Conservation (phyloP, 2,329 filamentous ascomycete species). For the Fusarium bactridioides region DNA sequence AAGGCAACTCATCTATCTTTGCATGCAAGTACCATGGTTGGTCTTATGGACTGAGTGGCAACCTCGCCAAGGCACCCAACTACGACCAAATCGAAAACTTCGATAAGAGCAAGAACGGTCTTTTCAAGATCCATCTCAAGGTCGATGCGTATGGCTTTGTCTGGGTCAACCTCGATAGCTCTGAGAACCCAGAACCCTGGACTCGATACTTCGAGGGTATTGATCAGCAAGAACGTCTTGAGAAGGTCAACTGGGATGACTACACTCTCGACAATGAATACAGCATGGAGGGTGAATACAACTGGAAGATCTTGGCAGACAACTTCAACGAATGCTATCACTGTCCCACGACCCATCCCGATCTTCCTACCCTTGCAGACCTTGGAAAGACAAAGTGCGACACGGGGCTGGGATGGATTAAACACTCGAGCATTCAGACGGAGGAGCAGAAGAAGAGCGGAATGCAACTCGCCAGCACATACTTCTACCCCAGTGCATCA, state of each 20-base stretch:
- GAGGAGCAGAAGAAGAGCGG: constrained; percentile 26
- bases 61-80: constrained; percentile 66
- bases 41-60: constrained; percentile 66
- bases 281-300: constrained; percentile 62
- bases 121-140: constrained; percentile 63
- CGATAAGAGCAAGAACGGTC: constrained; percentile 61
- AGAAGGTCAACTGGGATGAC: constrained; percentile 53
- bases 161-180: constrained; percentile 64
- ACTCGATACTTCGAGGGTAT: constrained; percentile 57
- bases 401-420: constrained; percentile 20
- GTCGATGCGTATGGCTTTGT: constrained; percentile 62
- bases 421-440: constrained; percentile 19
- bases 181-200: constrained; percentile 57
- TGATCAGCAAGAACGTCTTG: constrained; percentile 49
- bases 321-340: constrained; percentile 65
- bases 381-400: constrained; percentile 24
- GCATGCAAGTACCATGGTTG: constrained; percentile 69
- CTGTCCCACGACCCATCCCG: constrained; percentile 28
- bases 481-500: constrained; percentile 28
- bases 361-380: constrained; percentile 25
- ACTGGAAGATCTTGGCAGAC: constrained; percentile 68
- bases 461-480: constrained; percentile 22
- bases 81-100: constrained; percentile 61
- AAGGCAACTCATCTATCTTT: constrained; percentile 60
- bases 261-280: constrained; percentile 65